Evolutionary conservation across 306 rosid species (phyloP).

Genomic region (Casuarina glauca): DNA sequence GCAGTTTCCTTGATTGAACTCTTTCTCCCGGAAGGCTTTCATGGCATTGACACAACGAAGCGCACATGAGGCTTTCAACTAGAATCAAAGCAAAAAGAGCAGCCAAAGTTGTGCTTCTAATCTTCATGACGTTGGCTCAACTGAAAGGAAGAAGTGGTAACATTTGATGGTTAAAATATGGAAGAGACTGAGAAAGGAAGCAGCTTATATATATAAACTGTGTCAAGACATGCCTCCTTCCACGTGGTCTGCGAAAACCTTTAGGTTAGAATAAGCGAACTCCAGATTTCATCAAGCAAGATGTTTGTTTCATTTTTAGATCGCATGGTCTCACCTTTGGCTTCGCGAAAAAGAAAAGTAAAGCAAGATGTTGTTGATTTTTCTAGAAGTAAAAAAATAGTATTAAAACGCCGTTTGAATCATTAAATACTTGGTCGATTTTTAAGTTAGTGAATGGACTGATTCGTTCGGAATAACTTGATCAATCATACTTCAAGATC

Average conservation of each 20-base stretch:
- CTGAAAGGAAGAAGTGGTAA: constrained; percentile 4
- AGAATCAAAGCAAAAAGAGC: constrained; percentile 44
- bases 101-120: constrained; percentile 30
- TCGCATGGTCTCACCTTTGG: no score
- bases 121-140: constrained; percentile 32
- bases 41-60: constrained; percentile 37
- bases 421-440: neutral
- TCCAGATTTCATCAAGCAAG: neutral
- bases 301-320: no score
- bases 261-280: constrained; percentile 14
- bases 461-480: neutral
- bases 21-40: constrained; percentile 38
- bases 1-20: constrained; percentile 49
- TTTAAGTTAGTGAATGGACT: neutral
- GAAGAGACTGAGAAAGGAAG: constrained; percentile 34
- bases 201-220: constrained; percentile 39
- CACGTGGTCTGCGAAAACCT: constrained; percentile 58
- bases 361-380: neutral
- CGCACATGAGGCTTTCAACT: constrained; percentile 39
- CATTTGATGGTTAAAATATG: constrained; percentile 20
- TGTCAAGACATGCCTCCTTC: constrained; percentile 32
- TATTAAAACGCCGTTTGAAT: neutral
- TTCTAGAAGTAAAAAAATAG: neutral
- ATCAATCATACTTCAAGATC: neutral
- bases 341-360: neutral